phyloP scores from a whole-genome alignment of 495 filamentous ascomycete genomes.

The Neurospora sp. region DNA sequence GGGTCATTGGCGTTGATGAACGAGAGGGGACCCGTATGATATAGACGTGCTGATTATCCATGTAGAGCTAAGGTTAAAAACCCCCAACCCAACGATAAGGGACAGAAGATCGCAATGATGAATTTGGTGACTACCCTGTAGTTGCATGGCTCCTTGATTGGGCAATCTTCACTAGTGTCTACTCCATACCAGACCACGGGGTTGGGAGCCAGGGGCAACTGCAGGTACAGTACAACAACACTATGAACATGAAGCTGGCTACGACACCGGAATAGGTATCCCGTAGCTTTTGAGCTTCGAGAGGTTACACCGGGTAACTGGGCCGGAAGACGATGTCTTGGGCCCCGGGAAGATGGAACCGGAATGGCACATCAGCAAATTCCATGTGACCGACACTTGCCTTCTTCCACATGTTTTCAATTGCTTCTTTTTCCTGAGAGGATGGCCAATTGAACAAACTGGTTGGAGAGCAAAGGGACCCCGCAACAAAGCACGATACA shows the following conservation, averaged over 20 bases:
- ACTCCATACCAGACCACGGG: background rate
- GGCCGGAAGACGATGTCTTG: background rate
- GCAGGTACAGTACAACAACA: background rate
- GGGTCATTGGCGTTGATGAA: background rate
- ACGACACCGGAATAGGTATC: background rate
- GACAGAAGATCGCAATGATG: background rate
- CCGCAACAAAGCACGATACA: background rate
- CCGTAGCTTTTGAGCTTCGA: background rate
- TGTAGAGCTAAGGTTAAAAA: background rate
- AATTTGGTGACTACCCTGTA: background rate
- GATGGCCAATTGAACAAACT: background rate
- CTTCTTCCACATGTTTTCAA: background rate
- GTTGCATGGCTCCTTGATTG: background rate
- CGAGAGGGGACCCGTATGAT: background rate
- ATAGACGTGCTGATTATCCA: background rate
- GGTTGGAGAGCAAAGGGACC: background rate
- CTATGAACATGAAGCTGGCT: background rate
- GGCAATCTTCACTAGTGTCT: background rate
- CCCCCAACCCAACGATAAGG: background rate
- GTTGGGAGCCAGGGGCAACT: background rate
- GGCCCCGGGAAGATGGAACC: background rate
- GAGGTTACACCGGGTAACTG: background rate
- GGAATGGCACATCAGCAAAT: background rate
- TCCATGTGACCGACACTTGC: background rate
- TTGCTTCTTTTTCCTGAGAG: too few species aligned